A percentile compares a stretch with the other conserved stretches of the same genome.
Conservation (phyloP, 352 stramenopile genomes). For the Pythium pyrilobum region DNA sequence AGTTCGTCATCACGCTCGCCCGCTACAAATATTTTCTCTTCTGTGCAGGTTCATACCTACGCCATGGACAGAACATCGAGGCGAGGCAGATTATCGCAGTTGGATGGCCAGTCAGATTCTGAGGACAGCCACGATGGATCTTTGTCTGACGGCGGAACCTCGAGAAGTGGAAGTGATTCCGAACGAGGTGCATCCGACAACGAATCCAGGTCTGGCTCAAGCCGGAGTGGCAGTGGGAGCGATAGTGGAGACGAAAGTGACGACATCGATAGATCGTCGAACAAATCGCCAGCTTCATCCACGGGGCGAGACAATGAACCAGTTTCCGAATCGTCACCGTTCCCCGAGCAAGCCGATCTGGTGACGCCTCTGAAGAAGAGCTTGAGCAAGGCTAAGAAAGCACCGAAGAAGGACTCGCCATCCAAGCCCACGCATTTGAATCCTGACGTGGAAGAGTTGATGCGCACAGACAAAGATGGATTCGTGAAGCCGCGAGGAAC, state of each 20-base stretch:
- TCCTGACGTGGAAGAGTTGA: constrained; percentile 63
- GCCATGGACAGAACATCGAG: background rate
- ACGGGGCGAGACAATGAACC: background rate
- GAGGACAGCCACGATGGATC: constrained; percentile 44
- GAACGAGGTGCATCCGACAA: constrained; percentile 25
- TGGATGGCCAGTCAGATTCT: constrained; percentile 57
- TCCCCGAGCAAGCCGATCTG: background rate
- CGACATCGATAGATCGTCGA: background rate
- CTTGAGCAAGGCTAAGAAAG: background rate
- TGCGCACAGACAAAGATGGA: constrained; percentile 61
- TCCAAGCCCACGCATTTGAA: constrained; percentile 29
- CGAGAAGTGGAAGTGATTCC: constrained; percentile 35
- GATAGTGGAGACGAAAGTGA: constrained; percentile 60
- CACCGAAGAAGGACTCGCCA: background rate
- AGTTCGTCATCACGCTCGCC: background rate
- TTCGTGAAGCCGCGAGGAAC: constrained; percentile 41
- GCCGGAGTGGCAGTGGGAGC: constrained; percentile 34
- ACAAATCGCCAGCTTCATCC: background rate
- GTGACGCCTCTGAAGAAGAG: background rate
- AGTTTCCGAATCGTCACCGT: background rate
- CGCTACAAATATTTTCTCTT: constrained; percentile 4
- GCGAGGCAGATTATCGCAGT: constrained; percentile 22
- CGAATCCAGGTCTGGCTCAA: constrained; percentile 28
- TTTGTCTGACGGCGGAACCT: constrained; percentile 34
- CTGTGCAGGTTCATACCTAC: background rate